Evolutionary conservation across 352 stramenopile species (phyloP).

Genomic region (Paralagenidium karlingii): DNA sequence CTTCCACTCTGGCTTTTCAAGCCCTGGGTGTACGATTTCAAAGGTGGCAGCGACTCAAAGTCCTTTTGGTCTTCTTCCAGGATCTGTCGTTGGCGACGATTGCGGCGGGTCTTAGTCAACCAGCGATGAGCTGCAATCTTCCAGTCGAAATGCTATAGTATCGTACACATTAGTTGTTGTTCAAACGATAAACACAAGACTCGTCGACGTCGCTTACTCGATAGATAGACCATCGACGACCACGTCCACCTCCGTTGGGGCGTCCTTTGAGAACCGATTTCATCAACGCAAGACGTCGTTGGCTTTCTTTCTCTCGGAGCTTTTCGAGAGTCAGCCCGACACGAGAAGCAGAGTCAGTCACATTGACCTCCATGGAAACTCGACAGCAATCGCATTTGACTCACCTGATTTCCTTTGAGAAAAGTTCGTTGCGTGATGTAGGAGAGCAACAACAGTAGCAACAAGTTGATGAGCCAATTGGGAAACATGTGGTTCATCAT

Average conservation of each 20-base stretch:
- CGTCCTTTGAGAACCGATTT: slow-evolving; percentile 39
- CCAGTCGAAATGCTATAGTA: slow-evolving; percentile 45
- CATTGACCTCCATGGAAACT: background rate
- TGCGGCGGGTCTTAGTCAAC: slow-evolving; percentile 44
- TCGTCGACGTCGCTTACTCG: slow-evolving; percentile 13
- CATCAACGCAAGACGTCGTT: slow-evolving; percentile 20
- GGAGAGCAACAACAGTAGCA: slow-evolving; percentile 62
- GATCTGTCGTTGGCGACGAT: slow-evolving; percentile 30
- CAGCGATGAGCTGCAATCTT: slow-evolving; percentile 42
- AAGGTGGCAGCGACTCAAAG: slow-evolving; percentile 37
- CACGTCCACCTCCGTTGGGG: slow-evolving; percentile 21
- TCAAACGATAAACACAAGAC: background rate
- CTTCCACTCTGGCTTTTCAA: background rate
- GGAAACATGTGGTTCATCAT: slow-evolving; percentile 78
- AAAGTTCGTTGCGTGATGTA: slow-evolving; percentile 67
- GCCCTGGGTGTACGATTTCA: slow-evolving; percentile 5
- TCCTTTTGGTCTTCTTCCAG: slow-evolving; percentile 41
- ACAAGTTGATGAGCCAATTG: slow-evolving; percentile 69
- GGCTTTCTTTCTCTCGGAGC: slow-evolving; percentile 47
- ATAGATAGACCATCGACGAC: slow-evolving; percentile 57
- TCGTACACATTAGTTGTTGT: background rate
- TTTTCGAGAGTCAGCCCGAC: no score
- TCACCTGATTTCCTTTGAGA: slow-evolving; percentile 51
- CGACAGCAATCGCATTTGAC: background rate
- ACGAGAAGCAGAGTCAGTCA: background rate